phyloP scores from a whole-genome alignment of 306 rosid genomes.

The Cucumis hystrix region DNA sequence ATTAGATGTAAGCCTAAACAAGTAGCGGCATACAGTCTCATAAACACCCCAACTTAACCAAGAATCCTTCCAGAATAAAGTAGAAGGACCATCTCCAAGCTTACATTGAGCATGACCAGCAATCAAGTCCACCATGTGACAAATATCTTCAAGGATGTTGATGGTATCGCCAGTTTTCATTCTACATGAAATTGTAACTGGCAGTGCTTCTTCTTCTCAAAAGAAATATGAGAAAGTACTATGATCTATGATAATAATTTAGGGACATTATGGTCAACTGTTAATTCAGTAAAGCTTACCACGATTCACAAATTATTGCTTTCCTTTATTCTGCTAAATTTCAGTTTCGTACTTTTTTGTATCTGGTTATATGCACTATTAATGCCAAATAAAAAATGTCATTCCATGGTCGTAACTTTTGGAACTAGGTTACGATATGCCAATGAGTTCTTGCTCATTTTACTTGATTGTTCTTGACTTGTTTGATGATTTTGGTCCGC shows the following conservation, averaged over 20 bases:
- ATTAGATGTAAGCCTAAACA: too few relatives aligned
- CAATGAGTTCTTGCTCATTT: not conserved
- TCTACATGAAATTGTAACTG: not conserved
- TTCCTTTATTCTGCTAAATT: not conserved
- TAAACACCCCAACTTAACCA: too few relatives aligned
- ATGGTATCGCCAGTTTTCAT: not conserved
- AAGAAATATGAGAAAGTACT: not conserved
- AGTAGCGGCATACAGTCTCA: too few relatives aligned
- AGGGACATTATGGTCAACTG: not conserved
- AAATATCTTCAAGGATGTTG: not conserved
- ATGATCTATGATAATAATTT: not conserved
- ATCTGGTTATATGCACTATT: not conserved
- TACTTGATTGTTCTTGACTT: not conserved
- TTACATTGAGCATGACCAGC: not conserved
- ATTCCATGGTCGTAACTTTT: not conserved
- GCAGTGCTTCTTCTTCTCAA: not conserved
- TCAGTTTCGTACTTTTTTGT: not conserved
- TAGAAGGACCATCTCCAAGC: not conserved
- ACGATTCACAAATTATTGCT: not conserved
- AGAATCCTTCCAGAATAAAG: too few relatives aligned
- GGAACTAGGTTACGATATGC: not conserved
- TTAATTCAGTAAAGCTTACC: not conserved
- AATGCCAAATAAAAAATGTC: not conserved
- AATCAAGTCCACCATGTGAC: not conserved
- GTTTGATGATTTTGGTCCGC: constrained; percentile 3